Evolutionary conservation across 345 rosid genomes (phyloP), one percentile per base, ranked within the genome.

Genomic region (Sisymbrium irio): DNA sequence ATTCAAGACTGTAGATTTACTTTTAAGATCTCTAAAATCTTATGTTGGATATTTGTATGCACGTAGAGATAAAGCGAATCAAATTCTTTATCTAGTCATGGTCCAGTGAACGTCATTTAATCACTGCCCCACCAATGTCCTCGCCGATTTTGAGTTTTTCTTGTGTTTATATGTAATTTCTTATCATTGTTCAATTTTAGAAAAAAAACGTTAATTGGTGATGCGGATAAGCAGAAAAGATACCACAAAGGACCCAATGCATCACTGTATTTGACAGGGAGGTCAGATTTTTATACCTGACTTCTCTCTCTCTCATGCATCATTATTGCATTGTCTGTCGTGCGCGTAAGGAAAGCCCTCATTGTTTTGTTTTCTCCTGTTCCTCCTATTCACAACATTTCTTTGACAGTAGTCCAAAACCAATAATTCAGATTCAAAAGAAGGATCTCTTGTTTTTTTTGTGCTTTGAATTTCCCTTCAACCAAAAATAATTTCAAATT

Each of bases 301-400:
- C 71, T 17, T 53, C 28, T 44, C 64, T 55, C 62, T 44, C 65
- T 65, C 50, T 65, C 67, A 58, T 18, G 66, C 40, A 67, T 32
- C 62, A 67, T 59, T 75, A 75, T 75, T 74, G 40, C 67, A 37
- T 18, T 46, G 32, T 9, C 47, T 73, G 79, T 54, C 75, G 65
- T 73, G 66, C 14, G n/a, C 61, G 25, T 0, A 11, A 54, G 60
- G 70, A 44, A 25, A 69, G 41, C 19, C 49, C 49, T 76, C 63
- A 0, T 10, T 47, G 68, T 22, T 75, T 51, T 60, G 57, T 67
- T 60, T 58, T 58, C 44, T 47, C n/a, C 8, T 65, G 33, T 35
- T 36, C 39, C 15, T 18, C 73, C 51, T 64, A 32, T 40, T 15
- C 19, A 36, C 18, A 40, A 35, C 67, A 56, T 2, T 7, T 65